Evolutionary conservation across 345 rosid genomes (phyloP), one percentile per base, ranked within the genome.

Genomic region (Euphorbia tirucalli): DNA sequence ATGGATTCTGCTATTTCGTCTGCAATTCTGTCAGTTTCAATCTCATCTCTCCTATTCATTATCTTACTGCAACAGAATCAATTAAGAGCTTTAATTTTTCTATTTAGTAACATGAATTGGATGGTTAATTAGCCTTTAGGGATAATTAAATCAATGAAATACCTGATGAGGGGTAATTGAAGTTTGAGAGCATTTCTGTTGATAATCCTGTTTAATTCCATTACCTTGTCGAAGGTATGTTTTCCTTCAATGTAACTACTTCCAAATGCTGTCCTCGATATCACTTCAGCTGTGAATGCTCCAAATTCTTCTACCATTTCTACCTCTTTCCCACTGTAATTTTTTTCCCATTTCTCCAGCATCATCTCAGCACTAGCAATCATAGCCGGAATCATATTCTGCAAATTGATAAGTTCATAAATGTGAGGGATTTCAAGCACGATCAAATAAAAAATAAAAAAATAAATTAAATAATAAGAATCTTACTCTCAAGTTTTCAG

Each of bases 191-290:
- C 0, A 35, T 71, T 84, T 58, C 52, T 75, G 57, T 62, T 1
- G 3, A 46, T 11, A 19, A 87, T 57, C 9, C 7, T 1, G n/a
- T 25, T 18, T 59, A 83, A 11, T 73, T 58, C 65, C 31, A 18
- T 68, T 30, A 83, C 39, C 84, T 72, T 81, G 22, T 71, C 79
- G 39, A 87, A 85, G 27, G 82, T 82, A 16, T 64, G 60, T 50
- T 83, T 48, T 11, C 86, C 85, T 70, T 85, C 84, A 56, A 67
- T 7, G 44, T 82, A 83, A 59, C 83, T 82, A 65, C 88, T 83
- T 22, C 87, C 88, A 44, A 85, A 87, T 16, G 88, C 84, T 14
- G 88, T 83, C 75, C 84, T 78, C 16, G 85, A 84, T 67, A 84
- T 81, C 24, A 69, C 71, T 69, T 84, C 85, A 19, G 70, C 48